These are phyloP conservation scores for Paecilomyces sp. DNA, from an alignment of 2,329 filamentous ascomycete genomes.

Conservation along the genomic window DNA sequence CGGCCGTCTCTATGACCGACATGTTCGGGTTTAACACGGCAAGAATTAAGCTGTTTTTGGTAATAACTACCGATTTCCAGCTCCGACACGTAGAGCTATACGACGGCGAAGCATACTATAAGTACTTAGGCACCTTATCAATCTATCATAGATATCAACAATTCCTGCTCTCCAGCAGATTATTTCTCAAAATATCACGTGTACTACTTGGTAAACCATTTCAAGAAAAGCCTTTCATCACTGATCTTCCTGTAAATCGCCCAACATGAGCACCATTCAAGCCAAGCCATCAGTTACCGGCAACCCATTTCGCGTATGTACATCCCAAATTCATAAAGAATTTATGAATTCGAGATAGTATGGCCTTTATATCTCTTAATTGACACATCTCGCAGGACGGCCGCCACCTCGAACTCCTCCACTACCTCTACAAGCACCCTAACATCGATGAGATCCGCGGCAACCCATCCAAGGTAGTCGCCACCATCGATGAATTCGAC, in stretches of 20 bases:
- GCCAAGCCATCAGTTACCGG: neutral
- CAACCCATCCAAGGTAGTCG: conserved; percentile 53
- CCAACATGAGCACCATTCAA: neutral
- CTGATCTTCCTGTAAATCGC: neutral
- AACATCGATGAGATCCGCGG: conserved; percentile 54
- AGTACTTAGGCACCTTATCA: neutral
- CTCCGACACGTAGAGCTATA: neutral
- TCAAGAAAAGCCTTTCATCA: neutral
- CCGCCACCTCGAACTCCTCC: conserved; percentile 41
- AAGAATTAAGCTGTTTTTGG: neutral
- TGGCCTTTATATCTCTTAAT: neutral
- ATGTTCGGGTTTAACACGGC: too few relatives aligned
- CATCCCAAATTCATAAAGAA: neutral
- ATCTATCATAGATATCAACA: neutral
- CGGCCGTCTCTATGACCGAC: neutral
- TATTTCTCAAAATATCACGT: neutral
- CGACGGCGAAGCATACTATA: neutral
- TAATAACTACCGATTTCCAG: neutral
- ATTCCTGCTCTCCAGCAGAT: neutral
- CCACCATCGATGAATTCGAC: conserved; percentile 61
- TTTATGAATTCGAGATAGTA: neutral
- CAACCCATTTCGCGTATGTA: neutral
- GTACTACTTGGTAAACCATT: neutral
- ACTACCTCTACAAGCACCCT: conserved; percentile 55
- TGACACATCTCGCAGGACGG: neutral